Conservation (phyloP, 768 basidiomycete species). For the Vishniacozyma victoriae region DNA sequence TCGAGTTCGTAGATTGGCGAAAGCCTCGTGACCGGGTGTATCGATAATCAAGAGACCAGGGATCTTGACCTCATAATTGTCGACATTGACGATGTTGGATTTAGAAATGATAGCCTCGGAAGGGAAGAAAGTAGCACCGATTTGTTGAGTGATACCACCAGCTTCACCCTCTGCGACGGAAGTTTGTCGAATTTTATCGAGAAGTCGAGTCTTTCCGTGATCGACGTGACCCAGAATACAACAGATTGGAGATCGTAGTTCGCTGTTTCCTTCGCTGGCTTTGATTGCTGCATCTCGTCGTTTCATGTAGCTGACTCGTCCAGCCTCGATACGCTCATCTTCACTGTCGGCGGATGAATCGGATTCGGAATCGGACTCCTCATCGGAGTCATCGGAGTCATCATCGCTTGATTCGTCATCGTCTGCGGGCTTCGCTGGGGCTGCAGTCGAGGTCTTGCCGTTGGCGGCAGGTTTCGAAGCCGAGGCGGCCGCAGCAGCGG, state of each 20-base stretch:
- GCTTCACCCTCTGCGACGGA: conserved; percentile 99
- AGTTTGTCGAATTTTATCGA: conserved; percentile 99
- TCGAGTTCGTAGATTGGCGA: conserved; percentile 90
- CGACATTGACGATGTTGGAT: conserved; percentile 87
- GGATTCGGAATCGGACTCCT: conserved; percentile 47
- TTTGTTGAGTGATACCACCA: conserved; percentile 98
- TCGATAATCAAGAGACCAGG: conserved; percentile 95
- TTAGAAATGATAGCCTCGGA: conserved; percentile 88
- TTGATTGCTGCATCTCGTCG: too few relatives aligned
- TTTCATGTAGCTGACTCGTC: too few relatives aligned
- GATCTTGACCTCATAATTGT: conserved; percentile 85
- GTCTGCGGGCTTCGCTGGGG: conserved; percentile 47
- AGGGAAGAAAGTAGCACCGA: conserved; percentile 99
- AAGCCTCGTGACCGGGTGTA: conserved; percentile 98
- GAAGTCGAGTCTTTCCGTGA: conserved; percentile 94
- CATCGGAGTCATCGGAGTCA: conserved; percentile 45
- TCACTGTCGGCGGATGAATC: conserved; percentile 58
- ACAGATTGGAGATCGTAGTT: conserved; percentile 92
- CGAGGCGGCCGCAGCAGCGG: conserved; percentile 20
- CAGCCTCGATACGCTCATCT: conserved; percentile 66
- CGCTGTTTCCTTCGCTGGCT: conserved; percentile 78
- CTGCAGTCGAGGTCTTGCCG: conserved; percentile 37
- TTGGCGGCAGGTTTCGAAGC: conserved; percentile 27
- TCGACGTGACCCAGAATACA: conserved; percentile 99
- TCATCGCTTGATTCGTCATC: conserved; percentile 33